phyloP scores from a whole-genome alignment of 1,284 basidiomycete genomes.

The Fomes fomentarius region DNA sequence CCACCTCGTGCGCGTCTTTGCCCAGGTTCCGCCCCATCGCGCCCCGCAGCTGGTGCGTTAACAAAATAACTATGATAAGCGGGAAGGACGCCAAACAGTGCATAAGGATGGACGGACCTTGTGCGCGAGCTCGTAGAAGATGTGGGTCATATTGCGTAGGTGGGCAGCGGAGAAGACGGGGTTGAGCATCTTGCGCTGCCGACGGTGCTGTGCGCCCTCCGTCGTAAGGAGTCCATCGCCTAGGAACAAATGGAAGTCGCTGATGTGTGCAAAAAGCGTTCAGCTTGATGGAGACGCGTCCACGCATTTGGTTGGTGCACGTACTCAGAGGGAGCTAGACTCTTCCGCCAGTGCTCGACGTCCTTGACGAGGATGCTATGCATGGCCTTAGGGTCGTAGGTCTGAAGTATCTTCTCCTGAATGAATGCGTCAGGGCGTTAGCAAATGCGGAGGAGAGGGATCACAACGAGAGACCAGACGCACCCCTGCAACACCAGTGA shows the following conservation, averaged over 20 bases:
- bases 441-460: too few species aligned
- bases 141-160: constrained; percentile 17
- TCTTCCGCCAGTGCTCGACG: constrained; percentile 28
- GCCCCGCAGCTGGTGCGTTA: constrained; percentile 14
- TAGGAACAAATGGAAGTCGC: too few species aligned
- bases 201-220: constrained; percentile 12
- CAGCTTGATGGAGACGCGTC: too few species aligned
- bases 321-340: too few species aligned
- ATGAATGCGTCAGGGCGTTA: constrained; percentile 3
- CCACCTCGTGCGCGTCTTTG: constrained; percentile 27
- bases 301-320: too few species aligned
- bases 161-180: constrained; percentile 20
- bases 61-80: background rate
- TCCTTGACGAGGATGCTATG: constrained; percentile 35
- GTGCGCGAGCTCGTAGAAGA: constrained; percentile 16
- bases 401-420: constrained; percentile 23
- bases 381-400: constrained; percentile 29
- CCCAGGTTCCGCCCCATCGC: constrained; percentile 24
- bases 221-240: too few species aligned
- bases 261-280: too few species aligned
- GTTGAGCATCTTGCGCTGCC: constrained; percentile 21
- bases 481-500: constrained; percentile 11
- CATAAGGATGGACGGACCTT: background rate
- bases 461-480: background rate
- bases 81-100: too few species aligned